Base-by-base conservation (phyloP, 192 early-diverging fungal species). In the Coemansia furcata region DNA sequence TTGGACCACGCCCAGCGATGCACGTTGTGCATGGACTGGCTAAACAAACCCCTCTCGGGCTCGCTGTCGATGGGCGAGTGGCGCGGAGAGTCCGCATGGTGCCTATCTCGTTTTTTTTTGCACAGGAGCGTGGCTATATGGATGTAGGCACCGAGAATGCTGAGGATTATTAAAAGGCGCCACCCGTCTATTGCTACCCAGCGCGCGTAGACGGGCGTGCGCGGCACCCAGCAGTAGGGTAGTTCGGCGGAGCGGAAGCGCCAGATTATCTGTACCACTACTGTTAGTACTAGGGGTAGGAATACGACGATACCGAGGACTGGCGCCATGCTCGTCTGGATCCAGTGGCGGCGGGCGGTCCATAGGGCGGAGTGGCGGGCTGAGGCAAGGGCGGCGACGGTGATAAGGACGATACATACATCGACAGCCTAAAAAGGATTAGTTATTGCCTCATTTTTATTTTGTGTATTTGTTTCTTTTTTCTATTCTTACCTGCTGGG, bases 141-240 rank as follows among this genome's bases (percentile, higher is more conserved):
- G 4, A 44, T 11, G n/a, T 74, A 74, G 7, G 37, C 33, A 10
- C 15, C 1, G 4, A 73, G 19, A 12, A 82, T 67, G 23, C 32
- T 44, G 3, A 64, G 15, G n/a, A 82, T 46, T 7, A 46, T 29
- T 3, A 77, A 30, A 3, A 55, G 0, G 46, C 80, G 75, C 80
- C 80, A 82, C 15, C 65, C 72, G 57, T 82, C 80, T 1, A 68
- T 54, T 23, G 80, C 76, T 23, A 77, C 46, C 80, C 80, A 82
- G 49, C 80, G 75, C n/a, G 80, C 75, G 55, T 77, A 65, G 7
- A 82, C 67, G 14, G 80, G 76, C 21, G 71, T 63, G n/a, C 75
- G 80, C 0, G 74, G 74, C 17, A 82, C 44, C 80, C 80, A 82
- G 71, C 80, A 82, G 63, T 77, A 82, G n/a, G 50, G 42, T 10